Percentiles rank a stretch among this genome's conserved stretches.
phyloP scores from a whole-genome alignment of 352 stramenopile species.

The Pseudoperonospora humuli region DNA sequence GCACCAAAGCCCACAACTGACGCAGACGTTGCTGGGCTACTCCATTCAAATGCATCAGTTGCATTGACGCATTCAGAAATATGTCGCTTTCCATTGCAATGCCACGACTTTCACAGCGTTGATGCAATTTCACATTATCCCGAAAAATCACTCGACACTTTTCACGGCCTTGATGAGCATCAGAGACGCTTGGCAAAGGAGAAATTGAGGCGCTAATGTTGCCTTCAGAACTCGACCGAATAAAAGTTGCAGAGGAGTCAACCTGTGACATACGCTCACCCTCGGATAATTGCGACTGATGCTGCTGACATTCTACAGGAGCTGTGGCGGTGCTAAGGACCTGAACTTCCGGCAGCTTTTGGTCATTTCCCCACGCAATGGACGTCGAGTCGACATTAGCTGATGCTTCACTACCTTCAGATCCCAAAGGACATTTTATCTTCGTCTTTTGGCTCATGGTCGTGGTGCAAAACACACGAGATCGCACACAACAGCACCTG shows the following conservation, averaged over 20 bases:
- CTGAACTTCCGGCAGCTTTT: background rate
- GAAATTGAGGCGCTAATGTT: conserved; percentile 13
- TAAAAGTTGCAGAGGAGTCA: conserved; percentile 6
- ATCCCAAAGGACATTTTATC: conserved; percentile 12
- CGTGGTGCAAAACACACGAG: conserved; percentile 12
- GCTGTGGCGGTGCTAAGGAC: background rate
- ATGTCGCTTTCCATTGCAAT: conserved; percentile 19
- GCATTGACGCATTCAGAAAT: conserved; percentile 54
- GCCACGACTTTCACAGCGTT: background rate
- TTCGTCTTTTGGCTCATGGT: conserved; percentile 1
- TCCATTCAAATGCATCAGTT: conserved; percentile 57
- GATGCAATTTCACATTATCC: too few species aligned
- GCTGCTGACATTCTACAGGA: background rate
- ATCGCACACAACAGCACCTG: conserved; percentile 8
- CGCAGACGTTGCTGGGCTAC: conserved; percentile 46
- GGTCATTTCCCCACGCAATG: background rate
- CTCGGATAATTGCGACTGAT: background rate
- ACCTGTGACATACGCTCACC: background rate
- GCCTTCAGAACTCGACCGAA: conserved; percentile 31
- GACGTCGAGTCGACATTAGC: conserved; percentile 8
- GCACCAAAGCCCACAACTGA: conserved; percentile 55
- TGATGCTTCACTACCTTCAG: conserved; percentile 1
- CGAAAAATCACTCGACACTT: background rate
- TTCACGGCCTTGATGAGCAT: background rate
- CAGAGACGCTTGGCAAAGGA: conserved; percentile 3